Evolutionary conservation across 805 yeast species (phyloP).

Genomic region (Ogataea siamensis): DNA sequence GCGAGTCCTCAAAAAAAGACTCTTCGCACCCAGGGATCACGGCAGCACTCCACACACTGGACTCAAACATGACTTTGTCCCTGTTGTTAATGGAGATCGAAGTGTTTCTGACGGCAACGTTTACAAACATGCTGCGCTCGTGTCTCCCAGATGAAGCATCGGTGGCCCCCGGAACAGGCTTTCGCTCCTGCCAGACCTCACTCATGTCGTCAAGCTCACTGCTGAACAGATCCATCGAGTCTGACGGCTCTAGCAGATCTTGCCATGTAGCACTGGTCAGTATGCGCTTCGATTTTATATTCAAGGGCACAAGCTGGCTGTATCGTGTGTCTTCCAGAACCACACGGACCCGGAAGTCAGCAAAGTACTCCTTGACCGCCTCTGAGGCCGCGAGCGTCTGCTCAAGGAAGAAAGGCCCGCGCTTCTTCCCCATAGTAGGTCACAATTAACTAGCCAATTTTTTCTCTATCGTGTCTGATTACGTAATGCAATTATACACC

Average conservation of each 20-base stretch:
- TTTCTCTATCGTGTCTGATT: slow-evolving; percentile 3
- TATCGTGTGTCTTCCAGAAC: slow-evolving; percentile 18
- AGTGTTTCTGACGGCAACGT: slow-evolving; percentile 22
- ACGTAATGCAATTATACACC: slow-evolving; percentile 11
- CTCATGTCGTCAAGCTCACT: slow-evolving; percentile 26
- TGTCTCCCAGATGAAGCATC: background rate
- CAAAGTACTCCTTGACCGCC: slow-evolving; percentile 20
- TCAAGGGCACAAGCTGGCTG: background rate
- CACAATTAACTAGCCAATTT: background rate
- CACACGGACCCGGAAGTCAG: slow-evolving; percentile 23
- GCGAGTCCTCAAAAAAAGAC: slow-evolving; percentile 27
- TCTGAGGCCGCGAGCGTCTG: slow-evolving; percentile 28
- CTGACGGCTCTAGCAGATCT: slow-evolving; percentile 26
- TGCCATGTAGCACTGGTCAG: slow-evolving; percentile 25
- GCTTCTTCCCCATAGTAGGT: slow-evolving; percentile 2
- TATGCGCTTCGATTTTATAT: slow-evolving; percentile 14
- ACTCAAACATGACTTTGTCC: slow-evolving; percentile 20
- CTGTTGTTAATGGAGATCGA: slow-evolving; percentile 26
- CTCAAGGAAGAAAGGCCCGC: slow-evolving; percentile 19
- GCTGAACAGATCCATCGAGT: slow-evolving; percentile 24
- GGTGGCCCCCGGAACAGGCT: slow-evolving; percentile 3
- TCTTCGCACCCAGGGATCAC: slow-evolving; percentile 24
- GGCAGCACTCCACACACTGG: slow-evolving; percentile 24
- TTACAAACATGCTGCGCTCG: slow-evolving; percentile 14
- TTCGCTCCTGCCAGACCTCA: slow-evolving; percentile 8